phyloP scores from a whole-genome alignment of 139 green algal species.

The Zygnema circumcarinatum region DNA sequence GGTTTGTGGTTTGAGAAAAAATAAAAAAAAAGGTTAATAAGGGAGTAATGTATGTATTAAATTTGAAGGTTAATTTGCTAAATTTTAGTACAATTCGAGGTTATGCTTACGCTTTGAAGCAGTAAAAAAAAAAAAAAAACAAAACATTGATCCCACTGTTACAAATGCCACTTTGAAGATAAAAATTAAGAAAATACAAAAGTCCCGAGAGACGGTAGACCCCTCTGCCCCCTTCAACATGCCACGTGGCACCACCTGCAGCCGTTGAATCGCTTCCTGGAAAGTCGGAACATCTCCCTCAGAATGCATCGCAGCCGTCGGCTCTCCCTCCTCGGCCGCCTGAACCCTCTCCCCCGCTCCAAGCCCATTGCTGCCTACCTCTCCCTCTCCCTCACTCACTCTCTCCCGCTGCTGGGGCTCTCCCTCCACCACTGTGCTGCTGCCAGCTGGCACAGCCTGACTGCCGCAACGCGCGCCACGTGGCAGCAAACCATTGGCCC shows the following conservation, averaged over 20 bases:
- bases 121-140: no score
- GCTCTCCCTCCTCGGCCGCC: neutral
- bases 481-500: neutral
- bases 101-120: no score
- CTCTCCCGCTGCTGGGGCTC: neutral
- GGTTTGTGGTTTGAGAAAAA: no score
- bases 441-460: neutral
- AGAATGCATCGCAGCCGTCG: neutral
- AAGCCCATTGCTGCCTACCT: neutral
- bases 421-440: neutral
- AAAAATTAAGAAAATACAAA: neutral
- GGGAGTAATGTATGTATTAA: no score
- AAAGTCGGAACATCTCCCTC: slow-evolving; percentile 7
- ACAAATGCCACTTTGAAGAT: neutral
- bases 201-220: no score
- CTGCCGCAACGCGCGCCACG: neutral
- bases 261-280: slow-evolving; percentile 30
- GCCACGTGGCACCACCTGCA: slow-evolving; percentile 27
- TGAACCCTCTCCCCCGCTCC: neutral
- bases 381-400: neutral
- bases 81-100: no score
- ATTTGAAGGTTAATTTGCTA: no score
- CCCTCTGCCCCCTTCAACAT: neutral
- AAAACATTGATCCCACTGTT: no score
- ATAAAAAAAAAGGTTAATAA: no score